A percentile compares a stretch with the other conserved stretches of the same genome.
phyloP scores from a whole-genome alignment of 495 filamentous ascomycete species.

The Podospora conica region DNA sequence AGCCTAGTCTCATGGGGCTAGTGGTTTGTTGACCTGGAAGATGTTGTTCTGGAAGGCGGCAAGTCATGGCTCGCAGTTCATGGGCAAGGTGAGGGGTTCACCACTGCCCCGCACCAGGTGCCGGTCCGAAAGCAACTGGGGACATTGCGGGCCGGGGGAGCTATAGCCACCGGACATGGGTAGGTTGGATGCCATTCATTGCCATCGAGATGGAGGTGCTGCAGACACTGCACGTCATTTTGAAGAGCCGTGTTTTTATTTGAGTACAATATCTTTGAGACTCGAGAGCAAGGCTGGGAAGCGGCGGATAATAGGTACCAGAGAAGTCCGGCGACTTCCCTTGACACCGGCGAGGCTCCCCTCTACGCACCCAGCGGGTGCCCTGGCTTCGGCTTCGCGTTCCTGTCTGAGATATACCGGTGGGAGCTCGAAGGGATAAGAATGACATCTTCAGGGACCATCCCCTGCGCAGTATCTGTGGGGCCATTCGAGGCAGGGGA shows the following conservation, averaged over 20 bases:
- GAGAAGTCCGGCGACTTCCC: background rate
- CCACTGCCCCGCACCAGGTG: background rate
- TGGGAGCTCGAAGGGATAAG: background rate
- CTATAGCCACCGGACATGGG: background rate
- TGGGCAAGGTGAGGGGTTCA: background rate
- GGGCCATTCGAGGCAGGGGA: background rate
- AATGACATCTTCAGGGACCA: slow-evolving; percentile 1
- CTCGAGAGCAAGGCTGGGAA: background rate
- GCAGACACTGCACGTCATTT: background rate
- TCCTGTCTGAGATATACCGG: background rate
- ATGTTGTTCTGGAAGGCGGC: background rate
- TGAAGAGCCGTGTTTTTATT: background rate
- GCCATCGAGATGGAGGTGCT: too few relatives aligned
- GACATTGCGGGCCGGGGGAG: background rate
- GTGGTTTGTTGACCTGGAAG: background rate
- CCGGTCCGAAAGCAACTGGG: background rate
- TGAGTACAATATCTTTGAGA: background rate
- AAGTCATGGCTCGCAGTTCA: background rate
- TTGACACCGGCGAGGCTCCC: background rate
- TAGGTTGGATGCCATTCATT: background rate
- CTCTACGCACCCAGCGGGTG: background rate
- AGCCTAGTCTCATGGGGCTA: background rate
- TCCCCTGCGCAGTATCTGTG: background rate
- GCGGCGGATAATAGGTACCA: too few relatives aligned
- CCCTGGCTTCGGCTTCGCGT: background rate